Base-by-base conservation (phyloP, 2,329 filamentous ascomycete species). In the Diaporthe batatas region DNA sequence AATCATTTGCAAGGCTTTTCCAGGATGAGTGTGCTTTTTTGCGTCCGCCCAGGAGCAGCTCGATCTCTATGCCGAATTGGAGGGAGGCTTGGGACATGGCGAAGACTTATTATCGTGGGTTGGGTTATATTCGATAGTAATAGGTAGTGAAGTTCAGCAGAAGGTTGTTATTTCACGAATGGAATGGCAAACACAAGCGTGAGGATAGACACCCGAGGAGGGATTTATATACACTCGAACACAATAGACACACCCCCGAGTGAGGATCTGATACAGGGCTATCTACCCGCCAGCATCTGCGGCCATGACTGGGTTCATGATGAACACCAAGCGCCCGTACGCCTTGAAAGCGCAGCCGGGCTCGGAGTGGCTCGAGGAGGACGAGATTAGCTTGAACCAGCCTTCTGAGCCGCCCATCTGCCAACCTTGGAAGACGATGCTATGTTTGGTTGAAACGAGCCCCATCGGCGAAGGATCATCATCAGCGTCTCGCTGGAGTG, bases 1-100 rank as follows among this genome's bases (percentile, higher is more conserved):
- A 76, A 34, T 83, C 80, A 14, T 79, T 74, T 14, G 82, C 82
- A n/a, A 84, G 77, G 2, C 78, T 72, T 6, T 76, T 75, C 81
- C 82, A 83, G 5, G 77, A 76, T 11, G 79, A 79, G 71, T 81
- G 77, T 12, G 76, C 72, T 72, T 79, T 82, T 47, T 80, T 80
- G 58, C 77, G 78, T 71, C 79, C 77, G 14, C 76, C 78, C 4
- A 84, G 75, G 7, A 83, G 79, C 4, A 84, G 76, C 75, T 84
- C 82, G 29, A 84, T 77, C 75, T 84, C 82, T 25, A 84, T 73
- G 25, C 82, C 82, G 62, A 84, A 84, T 42, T 76, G 75, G 49
- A 80, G 75, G 2, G 73, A 72, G 29, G 34, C 55, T 11, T 58
- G 25, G 23, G 44, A 6, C 55, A 62, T 25, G 55, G 14, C 49